Evolutionary conservation across 1,139 yeast genomes (phyloP), one percentile per base, ranked within the genome.

Genomic region (Fermentozyma sake): DNA sequence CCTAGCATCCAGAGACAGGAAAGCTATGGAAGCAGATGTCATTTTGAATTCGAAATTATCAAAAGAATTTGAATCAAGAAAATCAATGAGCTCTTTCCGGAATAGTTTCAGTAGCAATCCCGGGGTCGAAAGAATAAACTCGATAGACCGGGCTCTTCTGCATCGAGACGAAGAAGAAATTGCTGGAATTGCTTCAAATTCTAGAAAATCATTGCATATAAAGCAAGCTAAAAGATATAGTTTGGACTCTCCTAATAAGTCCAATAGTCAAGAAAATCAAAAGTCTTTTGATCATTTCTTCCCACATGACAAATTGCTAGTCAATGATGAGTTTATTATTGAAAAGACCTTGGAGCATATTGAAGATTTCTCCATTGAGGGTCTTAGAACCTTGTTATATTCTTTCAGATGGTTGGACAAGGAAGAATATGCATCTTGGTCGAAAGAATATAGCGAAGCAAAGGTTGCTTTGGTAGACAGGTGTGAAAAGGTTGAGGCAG

Each of bases 291-390:
- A 9, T 6, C 12, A 8, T 3, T 12, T 24, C 27, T 61, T 78
- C 28, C 85, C 89, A 2, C 70, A 70, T 35, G 91, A 82, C 31
- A 67, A 64, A 18, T 50, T 85, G 23, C 64, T 83, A 7, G 52
- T 70, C n/a, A 82, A 85, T 46, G 95, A 86, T 13, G 87, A 76
- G 38, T 85, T 74, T 45, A 65, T 89, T 6, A 54, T 89, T 32
- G 96, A 89, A 48, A 78, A 76, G 39, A 91, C 97, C 0, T 61
- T 91, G 33, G 84, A 85, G 43, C 96, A 93, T 41, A 73, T 93
- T 32, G 97, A 91, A 42, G 95, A 85, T 35, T 91, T 89, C 50
- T 87, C 97, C 0, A 81, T 94, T 0, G 97, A 91, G 40, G 98
- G 99, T 1, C 63, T 91, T 35, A 72, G 99, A 48, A 93, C 98